Base-by-base conservation (phyloP, 768 basidiomycete genomes). In the Leccinum aurantiacum region DNA sequence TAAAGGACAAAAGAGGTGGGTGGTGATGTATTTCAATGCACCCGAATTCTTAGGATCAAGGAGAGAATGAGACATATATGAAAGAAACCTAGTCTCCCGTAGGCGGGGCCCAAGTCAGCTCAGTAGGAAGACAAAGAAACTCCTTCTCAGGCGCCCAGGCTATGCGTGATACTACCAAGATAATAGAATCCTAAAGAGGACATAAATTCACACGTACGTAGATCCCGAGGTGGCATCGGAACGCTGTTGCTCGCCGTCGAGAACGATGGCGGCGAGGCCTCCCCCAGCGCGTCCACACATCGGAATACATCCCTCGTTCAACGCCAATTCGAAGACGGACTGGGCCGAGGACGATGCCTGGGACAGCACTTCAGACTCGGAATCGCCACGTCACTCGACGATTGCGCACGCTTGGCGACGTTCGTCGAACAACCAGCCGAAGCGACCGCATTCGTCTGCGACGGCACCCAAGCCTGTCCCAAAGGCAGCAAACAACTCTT, bases 291-390 rank as follows among this genome's bases (percentile, higher is more conserved):
- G 88, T 53, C 89, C 89, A 49, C 89, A 90, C 75, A 83, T 88
- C 61, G 88, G 82, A 47, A 76, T 90, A 47, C 80, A 84, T 60
- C 78, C 87, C 6, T 72, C 65, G 33, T 71, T 70, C 74, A 76
- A 66, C 73, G 79, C 80, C 59, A 81, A 62, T 54, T 79, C 76
- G 65, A 82, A 75, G 59, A 73, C 75, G 53, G 89, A 91, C 56
- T 89, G 89, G 88, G 88, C 77, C n/a, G 90, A 91, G 71, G 91
- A 93, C 69, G 91, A 93, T 71, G 90, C 84, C 50, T 93, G 91
- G 91, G 91, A 93, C 75, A 89, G 87, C 66, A 80, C 82, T 54
- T 92, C 90, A 17, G 91, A 93, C 75, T 86, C 86, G 50, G 90
- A 90, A 73, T 86, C 83, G 56, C 83, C 82, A 58, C 82, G 79